A percentile compares a stretch with the other conserved stretches of the same genome.
These are phyloP conservation scores for Podaxis sp. DNA, from an alignment of 768 basidiomycete species.

Conservation along the genomic window DNA sequence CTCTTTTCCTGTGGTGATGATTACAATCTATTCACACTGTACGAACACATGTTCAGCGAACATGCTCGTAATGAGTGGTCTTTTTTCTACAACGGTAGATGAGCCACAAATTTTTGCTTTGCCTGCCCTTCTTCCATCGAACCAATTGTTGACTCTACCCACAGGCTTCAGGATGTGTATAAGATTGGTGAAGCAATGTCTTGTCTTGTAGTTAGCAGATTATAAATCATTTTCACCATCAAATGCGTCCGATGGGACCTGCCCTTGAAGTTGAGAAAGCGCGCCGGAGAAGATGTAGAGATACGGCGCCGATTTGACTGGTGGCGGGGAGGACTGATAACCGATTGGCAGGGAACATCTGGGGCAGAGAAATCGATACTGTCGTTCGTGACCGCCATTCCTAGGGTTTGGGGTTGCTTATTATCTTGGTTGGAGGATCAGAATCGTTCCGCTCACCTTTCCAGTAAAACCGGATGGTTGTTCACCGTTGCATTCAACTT, in stretches of 20 bases:
- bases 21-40: conserved; percentile 76
- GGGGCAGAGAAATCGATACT: conserved; percentile 70
- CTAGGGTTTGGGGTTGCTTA: conserved; percentile 31
- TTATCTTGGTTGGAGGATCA: not conserved
- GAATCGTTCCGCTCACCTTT: conserved; percentile 54
- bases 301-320: conserved; percentile 74
- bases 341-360: conserved; percentile 67
- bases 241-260: conserved; percentile 83
- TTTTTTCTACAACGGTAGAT: conserved; percentile 85
- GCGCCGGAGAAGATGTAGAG: conserved; percentile 81
- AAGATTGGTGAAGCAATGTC: not conserved
- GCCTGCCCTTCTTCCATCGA: conserved; percentile 2
- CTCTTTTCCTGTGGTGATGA: conserved; percentile 36
- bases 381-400: conserved; percentile 69
- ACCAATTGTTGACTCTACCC: not conserved
- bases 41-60: conserved; percentile 48
- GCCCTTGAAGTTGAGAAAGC: conserved; percentile 86
- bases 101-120: conserved; percentile 38
- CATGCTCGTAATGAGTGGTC: conserved; percentile 47
- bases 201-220: conserved; percentile 8
- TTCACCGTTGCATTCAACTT: conserved; percentile 78
- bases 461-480: conserved; percentile 66
- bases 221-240: conserved; percentile 48
- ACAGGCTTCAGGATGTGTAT: not conserved
- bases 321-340: conserved; percentile 79